Conservation (phyloP, 2,329 filamentous ascomycete species). For the Blumeriella jaapii region DNA sequence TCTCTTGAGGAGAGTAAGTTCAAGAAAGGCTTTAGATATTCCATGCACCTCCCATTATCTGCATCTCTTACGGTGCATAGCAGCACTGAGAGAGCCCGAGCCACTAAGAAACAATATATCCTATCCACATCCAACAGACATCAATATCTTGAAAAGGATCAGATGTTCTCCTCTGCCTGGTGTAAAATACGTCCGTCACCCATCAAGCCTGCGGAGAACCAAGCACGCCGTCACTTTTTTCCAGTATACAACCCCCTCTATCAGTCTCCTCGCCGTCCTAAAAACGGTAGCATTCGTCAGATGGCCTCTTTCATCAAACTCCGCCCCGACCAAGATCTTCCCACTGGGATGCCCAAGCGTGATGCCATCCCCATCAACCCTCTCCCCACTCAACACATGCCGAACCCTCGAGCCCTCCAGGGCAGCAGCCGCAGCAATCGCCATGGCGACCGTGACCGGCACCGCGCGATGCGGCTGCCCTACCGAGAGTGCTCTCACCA, state of each 20-base stretch:
- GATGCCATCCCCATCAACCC: conserved; percentile 27
- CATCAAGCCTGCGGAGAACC: too few relatives aligned
- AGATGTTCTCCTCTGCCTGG: too few relatives aligned
- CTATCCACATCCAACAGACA: too few relatives aligned
- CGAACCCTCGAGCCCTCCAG: conserved; percentile 32
- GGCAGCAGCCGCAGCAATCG: conserved; percentile 35
- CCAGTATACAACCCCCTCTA: conserved; percentile 36
- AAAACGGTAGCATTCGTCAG: conserved; percentile 33
- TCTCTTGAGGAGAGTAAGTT: too few relatives aligned
- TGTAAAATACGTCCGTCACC: too few relatives aligned
- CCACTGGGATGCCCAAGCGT: conserved; percentile 37
- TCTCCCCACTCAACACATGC: conserved; percentile 19
- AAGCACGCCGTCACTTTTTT: too few relatives aligned
- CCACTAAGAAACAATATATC: too few relatives aligned
- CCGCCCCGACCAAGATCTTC: conserved; percentile 32
- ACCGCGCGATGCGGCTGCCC: conserved; percentile 45
- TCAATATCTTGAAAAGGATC: too few relatives aligned
- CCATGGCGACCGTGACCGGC: conserved; percentile 42
- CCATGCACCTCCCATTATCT: too few relatives aligned
- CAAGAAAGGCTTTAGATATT: too few relatives aligned
- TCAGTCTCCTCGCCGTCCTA: conserved; percentile 36
- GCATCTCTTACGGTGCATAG: too few relatives aligned
- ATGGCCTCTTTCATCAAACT: conserved; percentile 28
- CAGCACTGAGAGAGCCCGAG: too few relatives aligned
- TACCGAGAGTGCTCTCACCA: conserved; percentile 41